Evolutionary conservation across 176 grass and related monocot genomes (phyloP), one percentile per base, ranked within the genome.

Genomic region (barley (Hordeum vulgare)): DNA sequence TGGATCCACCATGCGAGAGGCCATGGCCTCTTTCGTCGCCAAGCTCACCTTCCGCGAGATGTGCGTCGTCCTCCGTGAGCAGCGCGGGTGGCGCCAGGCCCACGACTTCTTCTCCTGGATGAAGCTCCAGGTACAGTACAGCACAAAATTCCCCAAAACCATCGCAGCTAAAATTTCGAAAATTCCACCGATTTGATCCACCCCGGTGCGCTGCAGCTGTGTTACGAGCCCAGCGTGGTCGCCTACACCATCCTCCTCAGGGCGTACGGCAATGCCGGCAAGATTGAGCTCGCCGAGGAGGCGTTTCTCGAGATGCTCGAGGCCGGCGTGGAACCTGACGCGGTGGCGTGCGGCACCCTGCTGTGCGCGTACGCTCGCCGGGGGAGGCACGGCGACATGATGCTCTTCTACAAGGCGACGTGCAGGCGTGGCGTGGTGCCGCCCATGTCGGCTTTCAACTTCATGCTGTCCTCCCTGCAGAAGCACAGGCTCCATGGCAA

Each of bases 31-130:
- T 29, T 98, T 98, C 82, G 87, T 98, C 5, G 29, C 89, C 21
- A 92, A 91, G 89, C 90, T 98, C 66, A 95, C 81, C 86, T 98
- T 98, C 90, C 85, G 90, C 65, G 96, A 98, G 86, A 98, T 98
- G 96, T 98, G 96, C 84, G 77, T 93, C 33, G 96, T 98, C 5
- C 96, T 98, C 80, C 90, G 87, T 66, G 93, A 93, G 75, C 96
- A 95, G 75, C 87, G 91, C 37, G 92, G 90, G 6, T 98, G 96
- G 93, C 82, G 85, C 44, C 93, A 95, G 84, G 96, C 77, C 7
- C 85, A 93, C 45, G 93, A 98, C 23, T 98, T 98, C 90, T 98
- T 98, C 84, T 83, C 80, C 11, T 95, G 96, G 96, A 98, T 98
- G 96, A 98, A 98, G 83, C 82, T 91, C 25, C 96, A 98, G 85